Evolutionary conservation across 805 yeast genomes (phyloP), one percentile per base, ranked within the genome.

Genomic region (Henningerozyma blattae): DNA sequence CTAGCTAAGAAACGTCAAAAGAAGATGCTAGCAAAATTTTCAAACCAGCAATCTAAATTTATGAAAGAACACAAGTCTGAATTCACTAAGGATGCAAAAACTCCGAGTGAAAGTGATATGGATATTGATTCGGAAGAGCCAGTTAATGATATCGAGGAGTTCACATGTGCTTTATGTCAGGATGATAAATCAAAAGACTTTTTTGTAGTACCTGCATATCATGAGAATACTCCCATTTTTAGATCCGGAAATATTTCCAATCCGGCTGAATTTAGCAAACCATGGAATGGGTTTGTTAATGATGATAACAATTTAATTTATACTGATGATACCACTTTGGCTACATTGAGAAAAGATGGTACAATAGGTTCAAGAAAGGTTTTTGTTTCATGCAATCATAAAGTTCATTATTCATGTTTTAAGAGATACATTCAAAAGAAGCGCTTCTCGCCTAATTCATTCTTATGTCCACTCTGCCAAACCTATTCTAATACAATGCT

Each of bases 391-490:
- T 91, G 99, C 61, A 93, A 95, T 14, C 99, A 91, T 57, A 84
- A 89, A 7, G 78, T 91, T 73, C 99, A 91, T 54, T 75, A 68
- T 43, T 64, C 67, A 15, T 91, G 99, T 55, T 83, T 79, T 52
- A 54, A 67, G 36, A 75, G 77, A 35, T 77, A 72, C 50, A 55
- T 75, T 72, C 41, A 75, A 79, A 27, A 65, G 81, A 54, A 81
- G 73, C 39, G 64, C 41, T 53, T 64, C 3, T 68, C 69, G 8
- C 70, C 70, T 18, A 68, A 71, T 15, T 86, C 82, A 41, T 84
- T 85, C 46, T 59, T 84, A n/a, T 91, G 99, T 53, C 97, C 98
- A 0, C 65, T 91, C 28, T 91, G 99, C 64, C 85, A 86, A 41
- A 82, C 95, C 0, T 68, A 78, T 35, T 58, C 59, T 4, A 54